phyloP scores from a whole-genome alignment of 495 filamentous ascomycete species.

The Annulohypoxylon stygium region DNA sequence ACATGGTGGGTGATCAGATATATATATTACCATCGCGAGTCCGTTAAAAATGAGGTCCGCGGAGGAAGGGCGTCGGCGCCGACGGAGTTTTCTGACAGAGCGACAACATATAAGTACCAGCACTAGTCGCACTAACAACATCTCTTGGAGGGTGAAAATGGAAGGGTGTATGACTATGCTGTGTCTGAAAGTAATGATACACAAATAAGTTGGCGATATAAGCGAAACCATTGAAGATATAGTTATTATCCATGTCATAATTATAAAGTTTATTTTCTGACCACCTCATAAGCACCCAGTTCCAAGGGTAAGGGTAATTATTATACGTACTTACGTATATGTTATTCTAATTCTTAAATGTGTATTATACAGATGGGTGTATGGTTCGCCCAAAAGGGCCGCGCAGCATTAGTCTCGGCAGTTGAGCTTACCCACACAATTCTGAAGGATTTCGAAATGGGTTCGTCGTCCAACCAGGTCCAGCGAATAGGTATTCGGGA shows the following conservation, averaged over 20 bases:
- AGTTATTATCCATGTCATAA: no score
- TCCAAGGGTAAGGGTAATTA: no score
- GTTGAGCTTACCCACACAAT: background rate
- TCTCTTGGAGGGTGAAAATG: background rate
- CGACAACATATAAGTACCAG: slow-evolving; percentile 48
- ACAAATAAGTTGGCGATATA: no score
- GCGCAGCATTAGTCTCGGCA: slow-evolving; percentile 3
- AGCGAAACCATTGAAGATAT: no score
- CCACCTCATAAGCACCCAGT: no score
- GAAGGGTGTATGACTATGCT: no score
- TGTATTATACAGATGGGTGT: background rate
- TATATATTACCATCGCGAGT: slow-evolving; percentile 46
- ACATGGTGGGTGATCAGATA: slow-evolving; percentile 48
- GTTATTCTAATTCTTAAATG: background rate
- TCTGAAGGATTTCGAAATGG: background rate
- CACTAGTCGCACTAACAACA: slow-evolving; percentile 23
- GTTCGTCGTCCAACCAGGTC: background rate
- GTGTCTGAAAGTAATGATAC: no score
- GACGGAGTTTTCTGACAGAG: slow-evolving; percentile 42
- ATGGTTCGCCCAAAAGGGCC: background rate
- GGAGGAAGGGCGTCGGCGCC: slow-evolving; percentile 20
- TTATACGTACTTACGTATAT: no score
- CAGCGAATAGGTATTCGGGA: background rate
- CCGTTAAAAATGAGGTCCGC: slow-evolving; percentile 32
- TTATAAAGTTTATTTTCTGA: no score